These are phyloP conservation scores for Yamadazyma membranifaciens DNA, from an alignment of 1,139 yeast genomes.

Conservation along the genomic window DNA sequence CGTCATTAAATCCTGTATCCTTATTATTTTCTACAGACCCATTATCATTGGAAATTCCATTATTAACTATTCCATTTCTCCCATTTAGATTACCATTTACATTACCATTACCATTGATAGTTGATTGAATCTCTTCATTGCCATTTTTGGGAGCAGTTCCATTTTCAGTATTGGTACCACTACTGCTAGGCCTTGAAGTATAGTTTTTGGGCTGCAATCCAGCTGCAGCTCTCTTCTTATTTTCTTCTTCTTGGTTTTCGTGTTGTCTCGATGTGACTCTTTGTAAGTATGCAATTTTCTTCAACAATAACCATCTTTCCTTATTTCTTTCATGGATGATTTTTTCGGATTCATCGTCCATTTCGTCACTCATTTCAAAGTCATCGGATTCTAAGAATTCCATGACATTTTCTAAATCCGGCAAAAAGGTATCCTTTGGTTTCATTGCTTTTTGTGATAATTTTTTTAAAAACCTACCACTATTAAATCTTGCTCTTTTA, in stretches of 20 bases:
- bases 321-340: constrained; percentile 45
- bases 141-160: background rate
- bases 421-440: constrained; percentile 45
- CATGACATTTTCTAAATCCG: constrained; percentile 54
- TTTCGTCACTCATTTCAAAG: constrained; percentile 31
- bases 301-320: constrained; percentile 68
- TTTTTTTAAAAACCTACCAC: constrained; percentile 51
- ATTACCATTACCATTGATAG: background rate
- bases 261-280: constrained; percentile 51
- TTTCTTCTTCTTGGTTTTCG: constrained; percentile 30
- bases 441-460: constrained; percentile 52
- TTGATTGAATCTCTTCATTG: background rate
- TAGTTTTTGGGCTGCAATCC: constrained; percentile 25
- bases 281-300: constrained; percentile 67
- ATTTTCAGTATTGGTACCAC: background rate
- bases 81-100: background rate
- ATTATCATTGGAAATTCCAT: background rate
- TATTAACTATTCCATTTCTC: background rate
- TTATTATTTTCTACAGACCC: background rate
- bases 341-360: constrained; percentile 42
- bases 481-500: constrained; percentile 49
- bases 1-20: background rate
- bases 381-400: constrained; percentile 53
- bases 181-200: constrained; percentile 2
- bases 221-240: constrained; percentile 30